Conservation (phyloP, 2,329 filamentous ascomycete species). For the Ascosphaera apis region DNA sequence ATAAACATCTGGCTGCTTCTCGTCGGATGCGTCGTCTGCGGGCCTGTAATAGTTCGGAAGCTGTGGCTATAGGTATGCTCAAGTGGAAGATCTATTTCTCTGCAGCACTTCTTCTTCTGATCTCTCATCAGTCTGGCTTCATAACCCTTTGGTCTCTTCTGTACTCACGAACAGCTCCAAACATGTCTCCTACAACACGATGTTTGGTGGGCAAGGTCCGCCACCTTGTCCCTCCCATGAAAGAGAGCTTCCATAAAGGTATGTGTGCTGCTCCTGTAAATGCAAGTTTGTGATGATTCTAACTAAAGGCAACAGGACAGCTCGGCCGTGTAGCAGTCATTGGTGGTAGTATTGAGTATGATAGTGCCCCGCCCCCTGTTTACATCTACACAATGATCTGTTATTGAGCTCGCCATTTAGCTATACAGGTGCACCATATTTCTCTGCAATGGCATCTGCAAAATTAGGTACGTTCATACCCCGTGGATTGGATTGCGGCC, state of each 20-base stretch:
- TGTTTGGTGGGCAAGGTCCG: constrained; percentile 58
- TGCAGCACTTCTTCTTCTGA: too few relatives aligned
- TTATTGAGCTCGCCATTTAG: constrained; percentile 9
- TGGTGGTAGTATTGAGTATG: constrained; percentile 64
- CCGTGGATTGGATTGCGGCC: not conserved
- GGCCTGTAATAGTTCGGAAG: too few relatives aligned
- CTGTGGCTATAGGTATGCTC: too few relatives aligned
- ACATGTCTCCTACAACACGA: constrained; percentile 48
- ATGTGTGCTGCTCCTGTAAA: constrained; percentile 2
- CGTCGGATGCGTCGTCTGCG: too few relatives aligned
- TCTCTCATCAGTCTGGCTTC: too few relatives aligned
- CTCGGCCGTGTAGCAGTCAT: constrained; percentile 82
- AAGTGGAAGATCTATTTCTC: too few relatives aligned
- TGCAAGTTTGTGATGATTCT: constrained; percentile 2
- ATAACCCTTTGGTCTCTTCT: too few relatives aligned
- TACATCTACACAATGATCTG: not conserved
- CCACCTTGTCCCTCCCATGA: constrained; percentile 83
- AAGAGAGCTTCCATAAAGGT: constrained; percentile 94
- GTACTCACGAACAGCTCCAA: constrained; percentile 3
- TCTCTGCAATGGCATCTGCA: constrained; percentile 91
- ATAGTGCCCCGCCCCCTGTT: constrained; percentile 1
- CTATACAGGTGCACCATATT: constrained; percentile 93
- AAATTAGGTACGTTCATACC: constrained; percentile 37
- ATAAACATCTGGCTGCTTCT: too few relatives aligned
- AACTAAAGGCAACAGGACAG: constrained; percentile 38